Conservation (phyloP, 208 protist species). For the Crithidia brevicula region DNA sequence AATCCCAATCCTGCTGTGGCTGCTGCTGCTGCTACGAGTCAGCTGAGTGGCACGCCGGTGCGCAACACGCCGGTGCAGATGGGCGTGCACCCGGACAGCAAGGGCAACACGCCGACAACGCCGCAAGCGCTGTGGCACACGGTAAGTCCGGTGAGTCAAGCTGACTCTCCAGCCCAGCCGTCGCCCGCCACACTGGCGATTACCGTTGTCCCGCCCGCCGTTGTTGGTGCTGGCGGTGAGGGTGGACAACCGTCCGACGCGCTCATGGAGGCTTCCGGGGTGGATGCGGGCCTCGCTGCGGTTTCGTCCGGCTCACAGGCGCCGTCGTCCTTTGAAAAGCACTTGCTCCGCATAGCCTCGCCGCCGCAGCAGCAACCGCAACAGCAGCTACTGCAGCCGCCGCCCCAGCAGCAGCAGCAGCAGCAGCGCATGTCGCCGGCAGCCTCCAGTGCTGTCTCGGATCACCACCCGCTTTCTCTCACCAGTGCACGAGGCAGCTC, state of each 20-base stretch:
- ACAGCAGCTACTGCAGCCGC: neutral
- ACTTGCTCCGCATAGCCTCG: too few relatives aligned
- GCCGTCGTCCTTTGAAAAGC: neutral
- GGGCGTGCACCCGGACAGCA: neutral
- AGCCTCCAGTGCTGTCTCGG: slow-evolving; percentile 3
- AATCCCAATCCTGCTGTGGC: too few relatives aligned
- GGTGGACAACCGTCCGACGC: neutral
- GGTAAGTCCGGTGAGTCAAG: slow-evolving; percentile 6
- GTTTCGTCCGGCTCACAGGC: neutral
- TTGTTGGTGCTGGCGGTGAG: neutral
- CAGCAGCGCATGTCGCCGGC: neutral
- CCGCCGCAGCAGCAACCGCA: neutral
- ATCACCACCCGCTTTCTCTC: neutral
- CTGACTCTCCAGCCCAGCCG: neutral
- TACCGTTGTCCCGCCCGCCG: neutral
- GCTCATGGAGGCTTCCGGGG: neutral
- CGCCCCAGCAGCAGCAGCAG: neutral
- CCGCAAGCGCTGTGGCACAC: slow-evolving; percentile 24
- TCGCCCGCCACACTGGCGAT: neutral
- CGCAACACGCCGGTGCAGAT: neutral
- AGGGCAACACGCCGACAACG: neutral
- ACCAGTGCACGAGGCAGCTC: slow-evolving; percentile 7
- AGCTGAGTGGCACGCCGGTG: neutral
- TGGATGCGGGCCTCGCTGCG: neutral
- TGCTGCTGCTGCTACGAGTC: too few relatives aligned